Evolutionary conservation across 768 basidiomycete species (phyloP), one percentile per base, ranked within the genome.

Genomic region (Naganishia kalamii): DNA sequence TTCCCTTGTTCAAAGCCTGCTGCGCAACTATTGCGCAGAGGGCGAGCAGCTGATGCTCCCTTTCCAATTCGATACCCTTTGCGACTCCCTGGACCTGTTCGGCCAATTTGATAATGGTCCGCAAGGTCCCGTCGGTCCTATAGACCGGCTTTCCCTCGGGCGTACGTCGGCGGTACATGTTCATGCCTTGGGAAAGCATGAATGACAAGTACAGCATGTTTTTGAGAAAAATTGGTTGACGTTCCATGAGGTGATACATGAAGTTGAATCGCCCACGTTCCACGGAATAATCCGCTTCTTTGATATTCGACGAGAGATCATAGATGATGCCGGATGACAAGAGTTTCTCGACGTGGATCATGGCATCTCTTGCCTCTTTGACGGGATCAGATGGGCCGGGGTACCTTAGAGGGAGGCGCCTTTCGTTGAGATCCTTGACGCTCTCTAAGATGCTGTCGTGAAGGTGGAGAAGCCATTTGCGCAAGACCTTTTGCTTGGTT

Each of bases 381-480:
- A 57, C 54, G 10, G 54, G 54, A 37, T 57, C 54, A 3, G 54
- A 37, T 4, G 33, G 54, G 13, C 54, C 54, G 8, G 54, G 54
- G 23, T 57, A 40, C 8, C 54, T 33, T 25, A 57, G 37, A 21
- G 54, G 54, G 17, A 57, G 33, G 19, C 54, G 54, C 37, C 54
- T n/a, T n/a, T 57, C 23, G 37, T 57, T 57, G 2, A 57, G 23
- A 40, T 32, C 37, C 35, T 57, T 57, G 10, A 57, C 54, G 37
- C 54, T 57, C 11, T 57, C 54, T 13, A 57, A 23, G 19, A 57
- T 57, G 37, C 40, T 35, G 35, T 57, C 40, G 35, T 57, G 54
- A 33, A 57, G 27, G 35, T 57, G 37, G 10, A 57, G 54, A 15
- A 57, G 54, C 54, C 54, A 57, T 25, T 37, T 57, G 23, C 54